A percentile compares a stretch with the other conserved stretches of the same genome.
Conservation (phyloP, 2,329 filamentous ascomycete species). For the Colletotrichum sp. region DNA sequence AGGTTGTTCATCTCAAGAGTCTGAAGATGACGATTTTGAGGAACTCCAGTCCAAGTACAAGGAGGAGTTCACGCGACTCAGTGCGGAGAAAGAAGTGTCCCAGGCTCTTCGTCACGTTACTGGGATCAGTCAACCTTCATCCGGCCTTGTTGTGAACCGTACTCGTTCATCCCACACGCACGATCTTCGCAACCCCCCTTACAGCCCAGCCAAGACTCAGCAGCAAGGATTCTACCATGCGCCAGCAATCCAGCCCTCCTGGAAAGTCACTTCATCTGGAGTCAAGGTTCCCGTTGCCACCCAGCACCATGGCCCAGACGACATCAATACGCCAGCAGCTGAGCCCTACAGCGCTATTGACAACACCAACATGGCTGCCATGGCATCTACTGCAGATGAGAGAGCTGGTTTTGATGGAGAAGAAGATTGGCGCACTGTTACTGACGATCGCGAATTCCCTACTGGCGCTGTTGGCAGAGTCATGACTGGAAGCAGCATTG, state of each 20-base stretch:
- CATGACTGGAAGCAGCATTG: slow-evolving; percentile 23
- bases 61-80: background rate
- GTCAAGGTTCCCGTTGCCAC: slow-evolving; percentile 4
- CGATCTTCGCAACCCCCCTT: background rate
- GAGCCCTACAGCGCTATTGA: slow-evolving; percentile 5
- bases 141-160: slow-evolving; percentile 10
- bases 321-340: background rate
- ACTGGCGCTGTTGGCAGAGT: slow-evolving; percentile 4
- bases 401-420: background rate
- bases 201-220: background rate
- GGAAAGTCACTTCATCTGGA: slow-evolving; percentile 8
- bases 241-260: slow-evolving; percentile 14
- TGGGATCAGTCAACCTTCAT: slow-evolving; percentile 13
- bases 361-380: background rate
- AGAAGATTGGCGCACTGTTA: slow-evolving; percentile 22
- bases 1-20: slow-evolving; percentile 3
- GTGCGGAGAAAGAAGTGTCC: slow-evolving; percentile 20
- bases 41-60: background rate
- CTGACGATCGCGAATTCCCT: slow-evolving; percentile 6
- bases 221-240: slow-evolving; percentile 16
- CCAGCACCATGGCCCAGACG: background rate
- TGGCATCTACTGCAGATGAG: background rate
- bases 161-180: background rate
- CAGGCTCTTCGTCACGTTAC: slow-evolving; percentile 13
- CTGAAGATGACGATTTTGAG: background rate